These are phyloP conservation scores for Aotearoamyces nothofagi DNA, from an alignment of 2,329 filamentous ascomycete species.

Conservation along the genomic window DNA sequence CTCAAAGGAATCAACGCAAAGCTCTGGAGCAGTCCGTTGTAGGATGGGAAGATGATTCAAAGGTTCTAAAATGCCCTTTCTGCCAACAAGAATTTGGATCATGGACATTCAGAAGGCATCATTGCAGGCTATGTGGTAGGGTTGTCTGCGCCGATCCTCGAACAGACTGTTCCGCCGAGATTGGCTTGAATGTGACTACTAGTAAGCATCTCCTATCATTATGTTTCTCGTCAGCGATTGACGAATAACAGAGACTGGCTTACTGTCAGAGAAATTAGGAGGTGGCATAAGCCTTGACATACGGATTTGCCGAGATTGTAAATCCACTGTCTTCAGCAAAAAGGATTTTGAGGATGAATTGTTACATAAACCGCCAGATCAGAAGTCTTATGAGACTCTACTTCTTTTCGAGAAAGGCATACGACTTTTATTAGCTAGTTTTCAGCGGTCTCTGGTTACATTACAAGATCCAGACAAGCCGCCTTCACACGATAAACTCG, in stretches of 20 bases:
- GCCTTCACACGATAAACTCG: conserved; percentile 33
- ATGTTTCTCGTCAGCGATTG: conserved; percentile 6
- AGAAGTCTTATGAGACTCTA: conserved; percentile 52
- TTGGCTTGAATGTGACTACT: conserved; percentile 63
- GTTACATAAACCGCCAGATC: conserved; percentile 39
- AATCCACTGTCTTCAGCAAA: conserved; percentile 49
- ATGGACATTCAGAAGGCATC: conserved; percentile 85
- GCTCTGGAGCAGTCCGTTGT: conserved; percentile 81
- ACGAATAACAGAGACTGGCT: conserved; percentile 20
- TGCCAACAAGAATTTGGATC: conserved; percentile 91
- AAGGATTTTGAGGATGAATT: conserved; percentile 49
- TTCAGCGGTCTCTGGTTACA: conserved; percentile 47
- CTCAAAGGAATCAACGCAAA: conserved; percentile 64
- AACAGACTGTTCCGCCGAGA: conserved; percentile 72
- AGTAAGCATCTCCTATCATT: conserved; percentile 28
- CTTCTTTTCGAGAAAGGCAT: conserved; percentile 59
- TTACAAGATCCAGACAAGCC: conserved; percentile 49
- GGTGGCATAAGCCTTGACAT: conserved; percentile 60
- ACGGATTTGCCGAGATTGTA: conserved; percentile 87
- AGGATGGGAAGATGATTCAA: conserved; percentile 84
- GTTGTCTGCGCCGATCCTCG: conserved; percentile 82
- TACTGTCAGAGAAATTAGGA: conserved; percentile 29
- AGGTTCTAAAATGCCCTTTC: conserved; percentile 71
- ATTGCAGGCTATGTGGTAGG: conserved; percentile 84
- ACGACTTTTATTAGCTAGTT: conserved; percentile 48